Evolutionary conservation across 495 filamentous ascomycete species (phyloP), one percentile per base, ranked within the genome.

Genomic region (Neurospora africana): DNA sequence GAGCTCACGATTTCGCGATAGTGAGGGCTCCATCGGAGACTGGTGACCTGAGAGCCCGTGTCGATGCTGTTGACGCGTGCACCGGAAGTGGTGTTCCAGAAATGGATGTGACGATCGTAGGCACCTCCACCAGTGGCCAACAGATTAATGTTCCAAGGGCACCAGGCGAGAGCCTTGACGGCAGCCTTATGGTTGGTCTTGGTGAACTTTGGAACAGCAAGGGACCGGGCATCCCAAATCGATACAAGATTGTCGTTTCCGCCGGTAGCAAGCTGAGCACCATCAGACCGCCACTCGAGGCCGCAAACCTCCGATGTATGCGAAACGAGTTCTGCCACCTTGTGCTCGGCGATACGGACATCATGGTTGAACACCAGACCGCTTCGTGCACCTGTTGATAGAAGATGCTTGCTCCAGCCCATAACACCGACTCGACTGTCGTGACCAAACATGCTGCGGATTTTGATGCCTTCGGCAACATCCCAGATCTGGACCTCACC

Each of bases 401-500:
- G 87, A 69, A 95, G 91, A 80, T 98, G 95, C 86, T 98, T 97
- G 85, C 91, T 96, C 95, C 95, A 99, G 75, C 94, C 93, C 93
- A 97, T 97, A 68, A 97, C 94, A 76, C 94, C 93, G 72, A 99
- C 95, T 44, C 95, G 95, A 35, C 93, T 92, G 75, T 98, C 95
- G 77, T 99, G 95, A 69, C 95, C 96, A 78, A 92, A 91, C 95
- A 99, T 99, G 85, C 93, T 97, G 77, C 95, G 93, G 43, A 98
- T 89, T 87, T 98, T 98, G 76, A 88, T 90, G 38, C 92, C 90
- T 77, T 99, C 95, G 75, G 97, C 92, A 30, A 98, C 95, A 75
- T 99, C 95, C 95, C 95, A 99, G 80, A 99, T 99, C 82, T 99
- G 95, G 47, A 98, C 92, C 78, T 99, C 95, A 73, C 95, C 95